A percentile compares a stretch with the other conserved stretches of the same genome.
Evolutionary conservation across 2,329 filamentous ascomycete species (phyloP).

Genomic region (Colletotrichum ledebouriae): DNA sequence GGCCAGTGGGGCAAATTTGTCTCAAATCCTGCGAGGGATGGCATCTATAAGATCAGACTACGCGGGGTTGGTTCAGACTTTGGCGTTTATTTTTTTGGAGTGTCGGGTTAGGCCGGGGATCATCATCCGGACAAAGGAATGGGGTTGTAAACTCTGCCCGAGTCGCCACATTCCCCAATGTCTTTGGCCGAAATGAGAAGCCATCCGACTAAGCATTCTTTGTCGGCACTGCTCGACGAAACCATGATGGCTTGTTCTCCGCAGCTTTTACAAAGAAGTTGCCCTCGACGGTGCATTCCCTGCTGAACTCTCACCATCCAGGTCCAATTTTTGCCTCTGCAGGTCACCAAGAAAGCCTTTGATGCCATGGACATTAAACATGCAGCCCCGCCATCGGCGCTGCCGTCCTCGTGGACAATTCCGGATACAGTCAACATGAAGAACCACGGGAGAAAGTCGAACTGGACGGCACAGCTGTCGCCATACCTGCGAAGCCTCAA

Average conservation of each 20-base stretch:
- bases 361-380: conserved; percentile 40
- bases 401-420: conserved; percentile 35
- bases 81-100: conserved; percentile 24
- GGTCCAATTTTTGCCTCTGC: conserved; percentile 1
- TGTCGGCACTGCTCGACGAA: conserved; percentile 31
- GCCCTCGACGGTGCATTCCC: conserved; percentile 38
- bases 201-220: conserved; percentile 37
- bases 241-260: conserved; percentile 35
- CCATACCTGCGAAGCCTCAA: conserved; percentile 35
- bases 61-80: conserved; percentile 39
- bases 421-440: conserved; percentile 41
- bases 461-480: conserved; percentile 37
- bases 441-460: conserved; percentile 36
- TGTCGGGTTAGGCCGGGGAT: conserved; percentile 28
- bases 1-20: conserved; percentile 31
- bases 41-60: conserved; percentile 36
- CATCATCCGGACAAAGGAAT: conserved; percentile 42
- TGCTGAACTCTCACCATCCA: conserved; percentile 28
- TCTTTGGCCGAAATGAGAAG: conserved; percentile 42
- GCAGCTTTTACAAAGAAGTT: conserved; percentile 41
- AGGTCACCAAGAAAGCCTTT: conserved; percentile 16
- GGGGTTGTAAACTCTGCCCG: conserved; percentile 36
- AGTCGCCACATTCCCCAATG: conserved; percentile 39
- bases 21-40: conserved; percentile 36
- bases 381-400: conserved; percentile 27